Conservation (phyloP, 2,329 filamentous ascomycete species). For the Dendrostoma leiphaemia region DNA sequence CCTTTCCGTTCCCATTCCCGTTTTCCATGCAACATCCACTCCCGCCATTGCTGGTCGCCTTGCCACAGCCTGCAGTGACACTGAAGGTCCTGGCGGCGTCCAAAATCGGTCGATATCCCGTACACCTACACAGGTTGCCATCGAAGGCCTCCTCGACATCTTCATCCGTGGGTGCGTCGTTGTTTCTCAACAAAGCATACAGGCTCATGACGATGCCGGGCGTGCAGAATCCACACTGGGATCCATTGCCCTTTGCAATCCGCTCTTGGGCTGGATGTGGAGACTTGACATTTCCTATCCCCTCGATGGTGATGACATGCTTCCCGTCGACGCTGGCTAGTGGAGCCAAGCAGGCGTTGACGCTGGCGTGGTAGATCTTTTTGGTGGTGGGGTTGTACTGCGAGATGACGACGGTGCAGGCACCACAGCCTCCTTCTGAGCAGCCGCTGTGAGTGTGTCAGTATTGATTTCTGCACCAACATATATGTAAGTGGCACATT, state of each 20-base stretch:
- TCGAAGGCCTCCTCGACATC: slow-evolving; percentile 96
- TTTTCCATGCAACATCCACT: slow-evolving; percentile 73
- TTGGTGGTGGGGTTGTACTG: slow-evolving; percentile 92
- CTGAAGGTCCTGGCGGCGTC: slow-evolving; percentile 93
- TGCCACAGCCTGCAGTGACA: slow-evolving; percentile 49
- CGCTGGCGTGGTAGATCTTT: slow-evolving; percentile 91
- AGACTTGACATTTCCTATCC: slow-evolving; percentile 82
- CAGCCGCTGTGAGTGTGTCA: slow-evolving; percentile 59
- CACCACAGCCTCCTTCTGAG: slow-evolving; percentile 93
- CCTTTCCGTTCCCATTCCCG: slow-evolving; percentile 43
- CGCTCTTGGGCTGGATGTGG: slow-evolving; percentile 91
- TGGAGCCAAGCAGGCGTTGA: slow-evolving; percentile 93
- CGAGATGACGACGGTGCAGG: slow-evolving; percentile 92
- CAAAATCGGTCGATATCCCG: slow-evolving; percentile 89
- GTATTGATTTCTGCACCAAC: neutral
- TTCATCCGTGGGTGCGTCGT: slow-evolving; percentile 71
- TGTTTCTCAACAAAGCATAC: slow-evolving; percentile 88
- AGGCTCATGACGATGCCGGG: slow-evolving; percentile 98
- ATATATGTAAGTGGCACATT: too few species aligned
- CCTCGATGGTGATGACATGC: slow-evolving; percentile 96
- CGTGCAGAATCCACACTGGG: slow-evolving; percentile 92
- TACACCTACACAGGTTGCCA: slow-evolving; percentile 93
- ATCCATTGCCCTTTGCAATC: slow-evolving; percentile 87
- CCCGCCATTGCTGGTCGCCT: slow-evolving; percentile 47
- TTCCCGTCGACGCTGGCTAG: slow-evolving; percentile 93